phyloP scores from a whole-genome alignment of 2,329 filamentous ascomycete genomes.

The Pseudogymnoascus sp. region DNA sequence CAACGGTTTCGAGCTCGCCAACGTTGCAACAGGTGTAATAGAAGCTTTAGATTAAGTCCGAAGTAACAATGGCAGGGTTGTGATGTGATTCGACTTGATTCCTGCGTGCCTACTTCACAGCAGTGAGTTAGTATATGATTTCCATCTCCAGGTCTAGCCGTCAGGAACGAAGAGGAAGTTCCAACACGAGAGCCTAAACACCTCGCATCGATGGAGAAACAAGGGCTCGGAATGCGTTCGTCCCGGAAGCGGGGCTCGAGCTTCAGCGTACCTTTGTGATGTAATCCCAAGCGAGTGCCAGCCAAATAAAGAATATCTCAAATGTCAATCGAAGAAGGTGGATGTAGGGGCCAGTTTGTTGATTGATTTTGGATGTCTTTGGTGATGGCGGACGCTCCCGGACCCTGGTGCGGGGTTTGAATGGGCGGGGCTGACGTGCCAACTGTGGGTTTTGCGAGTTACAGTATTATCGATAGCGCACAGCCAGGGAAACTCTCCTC shows the following conservation, averaged over 20 bases:
- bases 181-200: constrained; percentile 1
- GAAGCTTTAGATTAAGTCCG: not conserved
- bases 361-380: constrained; percentile 4
- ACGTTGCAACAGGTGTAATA: not conserved
- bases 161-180: not conserved
- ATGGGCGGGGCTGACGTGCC: constrained; percentile 6
- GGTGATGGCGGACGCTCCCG: constrained; percentile 4
- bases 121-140: not conserved
- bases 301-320: not conserved
- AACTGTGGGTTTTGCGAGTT: constrained; percentile 4
- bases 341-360: constrained; percentile 5
- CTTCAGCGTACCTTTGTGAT: not conserved
- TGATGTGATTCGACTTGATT: not conserved
- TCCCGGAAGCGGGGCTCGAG: not conserved
- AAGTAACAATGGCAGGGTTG: not conserved
- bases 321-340: not conserved
- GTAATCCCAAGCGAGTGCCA: not conserved
- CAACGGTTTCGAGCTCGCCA: constrained; percentile 1
- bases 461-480: constrained; percentile 6
- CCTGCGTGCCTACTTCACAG: not conserved
- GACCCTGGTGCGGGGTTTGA: constrained; percentile 6
- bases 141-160: not conserved
- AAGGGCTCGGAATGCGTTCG: not conserved
- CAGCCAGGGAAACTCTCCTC: not conserved
- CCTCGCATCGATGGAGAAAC: not conserved